A percentile compares a stretch with the other conserved stretches of the same genome.
Conservation (phyloP, 2,329 filamentous ascomycete genomes). For the Rasamsonia emersonii region DNA sequence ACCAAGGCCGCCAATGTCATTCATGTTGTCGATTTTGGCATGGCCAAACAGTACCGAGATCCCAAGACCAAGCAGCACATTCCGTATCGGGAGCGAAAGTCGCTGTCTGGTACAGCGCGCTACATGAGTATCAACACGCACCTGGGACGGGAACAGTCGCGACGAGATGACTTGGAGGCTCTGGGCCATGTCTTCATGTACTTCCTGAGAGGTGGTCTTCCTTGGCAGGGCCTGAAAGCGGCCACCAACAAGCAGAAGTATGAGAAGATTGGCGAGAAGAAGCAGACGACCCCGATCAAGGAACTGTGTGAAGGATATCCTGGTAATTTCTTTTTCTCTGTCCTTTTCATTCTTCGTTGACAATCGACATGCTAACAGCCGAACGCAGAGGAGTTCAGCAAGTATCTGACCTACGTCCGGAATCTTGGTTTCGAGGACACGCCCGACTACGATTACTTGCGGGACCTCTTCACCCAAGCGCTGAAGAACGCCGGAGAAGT, state of each 20-base stretch:
- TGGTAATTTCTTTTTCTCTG: conserved; percentile 36
- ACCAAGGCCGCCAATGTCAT: conserved; percentile 97
- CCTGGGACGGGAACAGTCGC: conserved; percentile 88
- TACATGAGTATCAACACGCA: conserved; percentile 99
- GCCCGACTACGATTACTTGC: conserved; percentile 94
- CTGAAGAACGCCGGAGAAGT: conserved; percentile 90
- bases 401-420: conserved; percentile 93
- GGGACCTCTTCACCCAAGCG: conserved; percentile 91
- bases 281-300: conserved; percentile 94
- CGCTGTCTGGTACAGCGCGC: conserved; percentile 86
- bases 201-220: conserved; percentile 57
- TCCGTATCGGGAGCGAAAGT: conserved; percentile 93
- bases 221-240: conserved; percentile 61
- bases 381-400: conserved; percentile 85
- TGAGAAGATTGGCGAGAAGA: conserved; percentile 99
- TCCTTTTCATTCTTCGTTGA: not conserved
- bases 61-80: conserved; percentile 99
- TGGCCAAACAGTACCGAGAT: conserved; percentile 98
- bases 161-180: conserved; percentile 91
- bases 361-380: conserved; percentile 13
- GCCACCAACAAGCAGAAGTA: conserved; percentile 91
- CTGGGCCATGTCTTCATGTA: conserved; percentile 63
- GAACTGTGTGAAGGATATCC: conserved; percentile 95
- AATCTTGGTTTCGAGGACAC: conserved; percentile 98
- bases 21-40: conserved; percentile 97